phyloP scores from a whole-genome alignment of 768 basidiomycete species.

The Suillus weaverae region DNA sequence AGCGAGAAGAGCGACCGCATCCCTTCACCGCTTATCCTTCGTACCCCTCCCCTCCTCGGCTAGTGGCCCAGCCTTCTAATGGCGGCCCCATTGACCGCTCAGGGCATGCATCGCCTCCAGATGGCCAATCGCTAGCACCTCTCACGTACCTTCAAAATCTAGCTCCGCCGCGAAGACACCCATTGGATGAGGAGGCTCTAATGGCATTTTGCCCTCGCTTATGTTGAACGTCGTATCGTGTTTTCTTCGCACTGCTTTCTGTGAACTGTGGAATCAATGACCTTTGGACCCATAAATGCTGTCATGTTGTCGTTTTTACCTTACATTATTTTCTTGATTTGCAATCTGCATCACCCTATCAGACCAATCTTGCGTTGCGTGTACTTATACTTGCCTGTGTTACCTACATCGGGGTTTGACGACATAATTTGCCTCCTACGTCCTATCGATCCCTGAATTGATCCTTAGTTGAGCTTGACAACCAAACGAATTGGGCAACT shows the following conservation, averaged over 20 bases:
- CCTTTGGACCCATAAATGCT: neutral
- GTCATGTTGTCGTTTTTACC: conserved; percentile 1
- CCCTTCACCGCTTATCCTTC: conserved; percentile 24
- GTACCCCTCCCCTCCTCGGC: conserved; percentile 31
- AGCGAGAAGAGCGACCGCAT: conserved; percentile 27
- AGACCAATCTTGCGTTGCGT: neutral
- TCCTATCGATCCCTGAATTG: neutral
- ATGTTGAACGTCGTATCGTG: conserved; percentile 24
- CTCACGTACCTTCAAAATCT: conserved; percentile 61
- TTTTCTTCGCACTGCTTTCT: conserved; percentile 12
- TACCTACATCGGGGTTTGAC: neutral
- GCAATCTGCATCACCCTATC: neutral
- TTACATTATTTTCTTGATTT: conserved; percentile 3
- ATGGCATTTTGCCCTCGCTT: conserved; percentile 51
- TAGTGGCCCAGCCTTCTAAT: conserved; percentile 4
- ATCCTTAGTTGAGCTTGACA: neutral
- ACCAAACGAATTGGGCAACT: neutral
- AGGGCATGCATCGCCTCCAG: conserved; percentile 16
- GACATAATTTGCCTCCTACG: neutral
- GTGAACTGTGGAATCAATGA: conserved; percentile 8
- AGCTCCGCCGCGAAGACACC: conserved; percentile 64
- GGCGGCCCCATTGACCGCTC: conserved; percentile 6
- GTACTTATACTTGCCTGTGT: neutral
- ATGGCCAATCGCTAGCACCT: conserved; percentile 50
- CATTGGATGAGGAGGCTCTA: conserved; percentile 68